Evolutionary conservation across 2,329 filamentous ascomycete species (phyloP).

Genomic region (Mariannaea elegans): DNA sequence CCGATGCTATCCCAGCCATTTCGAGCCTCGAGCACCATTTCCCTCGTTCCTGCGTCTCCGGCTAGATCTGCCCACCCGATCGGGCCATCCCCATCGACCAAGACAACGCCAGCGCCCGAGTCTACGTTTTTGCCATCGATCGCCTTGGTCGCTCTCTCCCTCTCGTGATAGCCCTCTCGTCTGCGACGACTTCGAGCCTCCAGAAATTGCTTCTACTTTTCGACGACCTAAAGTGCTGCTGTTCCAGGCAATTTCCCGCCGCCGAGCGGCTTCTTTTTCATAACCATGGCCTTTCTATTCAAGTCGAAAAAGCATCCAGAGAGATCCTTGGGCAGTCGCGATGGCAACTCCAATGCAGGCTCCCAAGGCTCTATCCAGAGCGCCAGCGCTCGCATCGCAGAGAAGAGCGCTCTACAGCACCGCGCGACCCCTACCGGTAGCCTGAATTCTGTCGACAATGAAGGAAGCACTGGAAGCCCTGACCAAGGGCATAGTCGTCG

Average conservation of each 20-base stretch:
- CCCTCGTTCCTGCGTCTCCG: conserved; percentile 43
- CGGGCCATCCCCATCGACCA: conserved; percentile 14
- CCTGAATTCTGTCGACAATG: conserved; percentile 74
- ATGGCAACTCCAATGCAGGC: conserved; percentile 58
- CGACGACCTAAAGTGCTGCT: conserved; percentile 28
- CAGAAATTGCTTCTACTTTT: conserved; percentile 9
- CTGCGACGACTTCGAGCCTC: conserved; percentile 30
- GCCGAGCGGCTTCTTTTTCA: conserved; percentile 49
- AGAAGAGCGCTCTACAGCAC: conserved; percentile 60
- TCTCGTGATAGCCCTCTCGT: conserved; percentile 30
- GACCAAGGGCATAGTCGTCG: conserved; percentile 70
- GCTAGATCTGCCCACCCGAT: conserved; percentile 35
- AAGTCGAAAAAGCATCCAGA: conserved; percentile 82
- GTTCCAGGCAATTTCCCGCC: conserved; percentile 37
- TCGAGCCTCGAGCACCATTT: conserved; percentile 48
- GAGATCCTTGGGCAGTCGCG: conserved; percentile 64
- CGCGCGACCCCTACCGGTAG: conserved; percentile 81
- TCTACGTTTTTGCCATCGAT: conserved; percentile 3
- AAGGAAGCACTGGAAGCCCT: conserved; percentile 66
- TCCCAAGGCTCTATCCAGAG: conserved; percentile 59
- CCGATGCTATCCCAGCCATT: conserved; percentile 58
- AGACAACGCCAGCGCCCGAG: background rate
- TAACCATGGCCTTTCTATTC: conserved; percentile 81
- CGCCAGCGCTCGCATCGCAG: conserved; percentile 56
- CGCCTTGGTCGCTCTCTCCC: conserved; percentile 18